Evolutionary conservation across 106 monocot genomes (phyloP), one percentile per base, ranked within the genome.

Genomic region (Posidonia australis): DNA sequence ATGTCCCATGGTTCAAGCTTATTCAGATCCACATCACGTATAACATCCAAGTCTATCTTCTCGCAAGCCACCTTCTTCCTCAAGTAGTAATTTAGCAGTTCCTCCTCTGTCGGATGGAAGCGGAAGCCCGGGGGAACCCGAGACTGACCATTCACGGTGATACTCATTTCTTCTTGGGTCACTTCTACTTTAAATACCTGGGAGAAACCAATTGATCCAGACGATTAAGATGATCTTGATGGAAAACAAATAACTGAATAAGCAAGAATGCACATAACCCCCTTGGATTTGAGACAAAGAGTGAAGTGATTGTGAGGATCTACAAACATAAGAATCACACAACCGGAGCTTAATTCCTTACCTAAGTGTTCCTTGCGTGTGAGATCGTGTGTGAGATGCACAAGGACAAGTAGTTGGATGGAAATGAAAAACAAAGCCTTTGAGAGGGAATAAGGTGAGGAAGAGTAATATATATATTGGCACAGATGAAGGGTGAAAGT

Each of bases 1-100:
- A 93, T 89, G 54, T 93, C 93, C 93, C 93, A 93, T 7, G 93
- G 93, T 62, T 92, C 92, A 30, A 92, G 92, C 82, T 85, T 92
- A 54, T 92, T 92, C 51, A 92, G 92, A 77, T 92, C 92, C 31
- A 92, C 80, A 48, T 92, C 92, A 9, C 76, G 84, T 30, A 92
- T 92, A 69, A 92, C 85, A 31, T 92, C 92, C 43, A 92, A 67
- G 67, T 88, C 88, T 24, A 92, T 85, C 80, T 85, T 81, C 80
- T 92, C 78, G 29, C 76, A 65, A 26, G 71, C 85, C 44, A 85
- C 80, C 79, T 92, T 92, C 78, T 92, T 92, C 51, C 80, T 58
- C 44, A 92, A 60, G 78, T 92, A 92, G 75, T 92, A 88, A 76
- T 81, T 85, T 32, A 92, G 80, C 13, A 92, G 84, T 74, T 92